Percentiles rank a stretch among this genome's conserved stretches.
phyloP scores from a whole-genome alignment of 78 protist genomes.

The Diacronema lutheri region DNA sequence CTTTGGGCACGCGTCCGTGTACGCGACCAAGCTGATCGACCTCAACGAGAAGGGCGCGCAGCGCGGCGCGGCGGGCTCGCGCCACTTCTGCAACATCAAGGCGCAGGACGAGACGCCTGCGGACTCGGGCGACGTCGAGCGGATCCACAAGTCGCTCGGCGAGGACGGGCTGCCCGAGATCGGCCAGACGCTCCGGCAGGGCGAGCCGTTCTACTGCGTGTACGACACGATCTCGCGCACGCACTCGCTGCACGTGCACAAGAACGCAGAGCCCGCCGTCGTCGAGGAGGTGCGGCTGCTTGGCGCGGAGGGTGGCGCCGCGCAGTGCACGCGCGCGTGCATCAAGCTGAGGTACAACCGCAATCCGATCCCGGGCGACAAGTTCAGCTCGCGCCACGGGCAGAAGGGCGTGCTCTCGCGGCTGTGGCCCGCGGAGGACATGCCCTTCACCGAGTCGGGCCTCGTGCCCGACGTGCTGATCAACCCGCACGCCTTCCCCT shows the following conservation, averaged over 20 bases:
- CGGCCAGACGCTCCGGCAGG: conserved; percentile 53
- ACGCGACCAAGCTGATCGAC: conserved; percentile 54
- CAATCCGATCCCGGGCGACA: conserved; percentile 94
- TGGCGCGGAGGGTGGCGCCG: background rate
- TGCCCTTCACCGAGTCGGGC: conserved; percentile 97
- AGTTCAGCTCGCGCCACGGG: conserved; percentile 95
- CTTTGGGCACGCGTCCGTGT: conserved; percentile 81
- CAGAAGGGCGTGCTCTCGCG: conserved; percentile 87
- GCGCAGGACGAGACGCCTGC: background rate
- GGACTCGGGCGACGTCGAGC: background rate
- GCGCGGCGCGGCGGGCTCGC: background rate
- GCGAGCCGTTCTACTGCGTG: conserved; percentile 49
- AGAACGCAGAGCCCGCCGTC: conserved; percentile 15
- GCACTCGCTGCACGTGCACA: conserved; percentile 15
- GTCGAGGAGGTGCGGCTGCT: conserved; percentile 48
- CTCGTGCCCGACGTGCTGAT: conserved; percentile 83
- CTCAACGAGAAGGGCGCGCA: conserved; percentile 28
- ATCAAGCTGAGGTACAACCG: conserved; percentile 30
- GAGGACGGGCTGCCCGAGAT: conserved; percentile 72
- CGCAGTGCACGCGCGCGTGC: background rate
- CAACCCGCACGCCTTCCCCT: conserved; percentile 98
- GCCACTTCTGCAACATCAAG: conserved; percentile 21
- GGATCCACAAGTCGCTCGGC: background rate
- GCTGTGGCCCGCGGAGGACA: conserved; percentile 82
- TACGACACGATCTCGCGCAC: conserved; percentile 18